A percentile compares a stretch with the other conserved stretches of the same genome.
These are phyloP conservation scores for Solidago caesia DNA, from an alignment of 129 eudicot genomes.

Conservation along the genomic window DNA sequence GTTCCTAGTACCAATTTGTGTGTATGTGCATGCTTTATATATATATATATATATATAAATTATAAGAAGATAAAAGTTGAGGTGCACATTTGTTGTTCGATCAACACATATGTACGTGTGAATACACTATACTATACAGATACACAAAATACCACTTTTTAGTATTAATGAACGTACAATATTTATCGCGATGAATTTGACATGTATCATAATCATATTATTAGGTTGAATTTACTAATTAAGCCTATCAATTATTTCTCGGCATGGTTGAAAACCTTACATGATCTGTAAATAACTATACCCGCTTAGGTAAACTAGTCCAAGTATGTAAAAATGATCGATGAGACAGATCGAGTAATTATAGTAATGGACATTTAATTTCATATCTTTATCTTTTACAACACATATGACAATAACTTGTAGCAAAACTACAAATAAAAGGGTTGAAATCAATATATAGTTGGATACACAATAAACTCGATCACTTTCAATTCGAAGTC, in stretches of 20 bases:
- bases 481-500: neutral
- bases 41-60: neutral
- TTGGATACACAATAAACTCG: neutral
- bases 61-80: neutral
- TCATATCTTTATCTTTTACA: no score
- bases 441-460: neutral
- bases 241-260: no score
- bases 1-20: neutral
- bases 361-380: neutral
- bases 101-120: neutral
- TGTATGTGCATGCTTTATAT: neutral
- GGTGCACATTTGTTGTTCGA: neutral
- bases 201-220: neutral
- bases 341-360: no score
- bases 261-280: no score
- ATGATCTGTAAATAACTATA: no score
- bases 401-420: neutral
- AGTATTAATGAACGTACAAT: no score
- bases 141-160: no score
- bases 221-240: no score
- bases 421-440: neutral
- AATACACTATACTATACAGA: no score
- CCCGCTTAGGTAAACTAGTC: no score
- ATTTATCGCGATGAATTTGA: neutral
- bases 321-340: no score